phyloP scores from a whole-genome alignment of 1,284 basidiomycete species.

The Ceratobasidium sp. region DNA sequence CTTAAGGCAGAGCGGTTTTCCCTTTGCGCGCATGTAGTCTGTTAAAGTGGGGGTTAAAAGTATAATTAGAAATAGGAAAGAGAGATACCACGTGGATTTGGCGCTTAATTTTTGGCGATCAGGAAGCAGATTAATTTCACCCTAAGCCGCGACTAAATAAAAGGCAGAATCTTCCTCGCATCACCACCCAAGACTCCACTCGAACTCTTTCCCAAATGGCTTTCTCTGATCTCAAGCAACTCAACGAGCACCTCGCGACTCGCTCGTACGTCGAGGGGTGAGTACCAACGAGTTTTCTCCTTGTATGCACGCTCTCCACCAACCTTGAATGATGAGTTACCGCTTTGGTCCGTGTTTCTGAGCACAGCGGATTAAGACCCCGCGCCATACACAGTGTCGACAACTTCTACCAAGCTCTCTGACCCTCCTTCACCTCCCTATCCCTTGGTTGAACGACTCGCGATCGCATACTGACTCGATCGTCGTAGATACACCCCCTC shows the following conservation, averaged over 20 bases:
- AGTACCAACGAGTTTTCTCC: conserved; percentile 52
- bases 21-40: too few species aligned
- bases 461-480: conserved; percentile 40
- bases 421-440: conserved; percentile 54
- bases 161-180: conserved; percentile 14
- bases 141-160: conserved; percentile 14
- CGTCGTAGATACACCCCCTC: conserved; percentile 84
- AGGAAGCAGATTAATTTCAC: conserved; percentile 13
- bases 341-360: conserved; percentile 99
- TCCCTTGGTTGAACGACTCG: conserved; percentile 27
- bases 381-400: conserved; percentile 84
- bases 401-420: conserved; percentile 81
- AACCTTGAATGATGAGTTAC: conserved; percentile 69
- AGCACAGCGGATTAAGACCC: conserved; percentile 94
- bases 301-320: conserved; percentile 45
- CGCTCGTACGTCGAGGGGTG: conserved; percentile 93
- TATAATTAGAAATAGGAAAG: too few species aligned
- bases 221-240: conserved; percentile 67
- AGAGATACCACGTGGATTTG: conserved; percentile 7
- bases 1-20: too few species aligned
- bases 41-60: too few species aligned
- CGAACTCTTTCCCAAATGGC: conserved; percentile 36
- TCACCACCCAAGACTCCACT: not conserved
- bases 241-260: conserved; percentile 83
- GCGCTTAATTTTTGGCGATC: conserved; percentile 37